A percentile compares a stretch with the other conserved stretches of the same genome.
Evolutionary conservation across 2,329 filamentous ascomycete species (phyloP).

Genomic region (Knufia petricola): DNA sequence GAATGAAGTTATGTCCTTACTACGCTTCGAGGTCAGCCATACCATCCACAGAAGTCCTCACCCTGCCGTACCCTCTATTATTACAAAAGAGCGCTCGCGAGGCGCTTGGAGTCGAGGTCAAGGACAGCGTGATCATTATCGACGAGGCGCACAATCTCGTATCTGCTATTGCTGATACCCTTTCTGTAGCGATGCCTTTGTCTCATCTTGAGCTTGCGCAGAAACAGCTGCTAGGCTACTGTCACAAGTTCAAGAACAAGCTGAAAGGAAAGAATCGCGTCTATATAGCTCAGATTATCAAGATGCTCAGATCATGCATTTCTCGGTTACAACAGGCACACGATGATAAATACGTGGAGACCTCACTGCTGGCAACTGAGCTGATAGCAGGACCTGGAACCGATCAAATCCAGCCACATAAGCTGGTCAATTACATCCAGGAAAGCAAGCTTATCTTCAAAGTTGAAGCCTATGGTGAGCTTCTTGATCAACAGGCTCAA

Average conservation of each 20-base stretch:
- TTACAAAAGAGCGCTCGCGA: constrained; percentile 81
- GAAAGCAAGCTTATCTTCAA: constrained; percentile 90
- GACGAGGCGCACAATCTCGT: constrained; percentile 98
- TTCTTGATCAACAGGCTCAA: constrained; percentile 33
- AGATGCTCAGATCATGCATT: constrained; percentile 62
- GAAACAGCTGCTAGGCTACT: constrained; percentile 68
- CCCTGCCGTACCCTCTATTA: constrained; percentile 81
- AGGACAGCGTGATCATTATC: constrained; percentile 84
- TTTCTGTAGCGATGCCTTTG: constrained; percentile 68
- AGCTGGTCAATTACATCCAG: constrained; percentile 76
- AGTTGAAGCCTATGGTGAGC: constrained; percentile 71
- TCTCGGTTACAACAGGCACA: neutral
- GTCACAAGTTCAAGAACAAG: constrained; percentile 77
- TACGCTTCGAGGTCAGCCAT: constrained; percentile 85
- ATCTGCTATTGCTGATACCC: constrained; percentile 81
- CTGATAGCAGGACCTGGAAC: constrained; percentile 76
- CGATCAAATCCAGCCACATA: constrained; percentile 91
- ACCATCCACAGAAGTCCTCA: constrained; percentile 75
- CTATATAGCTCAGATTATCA: constrained; percentile 78
- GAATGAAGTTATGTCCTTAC: constrained; percentile 79
- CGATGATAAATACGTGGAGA: constrained; percentile 42
- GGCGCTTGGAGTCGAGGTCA: constrained; percentile 74
- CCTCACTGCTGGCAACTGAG: constrained; percentile 56
- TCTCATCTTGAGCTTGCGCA: constrained; percentile 63
- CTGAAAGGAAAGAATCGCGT: constrained; percentile 85